Base-by-base conservation (phyloP, 2,329 filamentous ascomycete species). In the Aspergillus calidoustus region DNA sequence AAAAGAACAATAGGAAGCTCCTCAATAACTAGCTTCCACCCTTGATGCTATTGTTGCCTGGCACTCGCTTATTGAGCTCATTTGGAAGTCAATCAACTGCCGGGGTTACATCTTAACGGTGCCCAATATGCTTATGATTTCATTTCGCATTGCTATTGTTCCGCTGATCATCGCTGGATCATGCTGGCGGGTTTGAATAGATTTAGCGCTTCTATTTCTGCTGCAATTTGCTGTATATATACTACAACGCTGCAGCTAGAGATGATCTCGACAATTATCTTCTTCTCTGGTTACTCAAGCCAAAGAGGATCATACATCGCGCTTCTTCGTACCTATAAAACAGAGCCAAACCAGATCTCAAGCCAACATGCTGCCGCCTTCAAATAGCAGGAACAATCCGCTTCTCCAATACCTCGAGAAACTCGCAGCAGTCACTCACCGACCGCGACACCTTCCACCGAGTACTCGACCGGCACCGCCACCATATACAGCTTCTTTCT, bases 1-100 rank as follows among this genome's bases (percentile, higher is more conserved):
- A 15, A 30, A n/a, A 67, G 66, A 68, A 68, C 66, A 69, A 70
- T 69, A 62, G 48, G 50, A 54, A 54, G 17, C 58, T 30, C 54
- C 50, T 54, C 59, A 48, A 58, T 58, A 61, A 61, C 43, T 31
- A 38, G 11, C 34, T 22, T 22, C 41, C 17, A 28, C 28, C 25
- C 46, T 49, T 41, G 46, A 46, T 46, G 15, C 31, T 49, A 66
- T 65, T 62, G 64, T 66, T 65, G 54, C 60, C 54, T 51, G 50
- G 50, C 43, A 49, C 38, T 23, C 22, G 3, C 22, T 51, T 65
- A 65, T 63, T 63, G 60, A 51, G 25, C 52, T 17, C 9, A 28
- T 38, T 13, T 56, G 19, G 34, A 7, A 7, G 17, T 56, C 62
- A 56, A 60, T 60, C 38, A 41, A 5, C 38, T 49, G 11, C 56